Evolutionary conservation across 208 protist genomes (phyloP), one percentile per base, ranked within the genome.

Genomic region (Kentomonas sorsogonicus): DNA sequence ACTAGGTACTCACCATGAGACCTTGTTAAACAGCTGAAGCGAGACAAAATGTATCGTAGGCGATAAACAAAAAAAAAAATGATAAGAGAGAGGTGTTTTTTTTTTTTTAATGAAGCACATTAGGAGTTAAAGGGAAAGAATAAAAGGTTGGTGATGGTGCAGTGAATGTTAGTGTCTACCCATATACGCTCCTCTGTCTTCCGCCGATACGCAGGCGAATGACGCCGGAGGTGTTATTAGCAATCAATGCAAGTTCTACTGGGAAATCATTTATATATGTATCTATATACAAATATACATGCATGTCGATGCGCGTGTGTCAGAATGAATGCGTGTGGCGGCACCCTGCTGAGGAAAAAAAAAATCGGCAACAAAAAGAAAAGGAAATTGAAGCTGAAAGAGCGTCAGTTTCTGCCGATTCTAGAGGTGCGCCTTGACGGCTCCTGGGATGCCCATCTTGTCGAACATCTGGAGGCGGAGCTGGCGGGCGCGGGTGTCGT

Each of bases 401-500:
- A 33, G 9, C 22, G 26, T 15, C 29, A 16, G 47, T 38, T 6
- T 43, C 4, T 43, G 9, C 13, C 15, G 15, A 43, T n/a, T 43
- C 64, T 66, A 86, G 20, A 86, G 54, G 30, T 87, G 61, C 13
- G 75, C 66, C 51, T 66, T 43, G 29, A 88, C 36, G 3, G 79
- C 74, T 1, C 82, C 83, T 33, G 86, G 85, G 7, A 94, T 55
- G 7, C 91, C 91, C 74, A 94, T 92, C 60, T 94, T 94, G 55
- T 93, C 81, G 69, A 96, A 96, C 91, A 96, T 94, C 74, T 85
- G 48, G 60, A 87, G 79, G 34, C 59, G 66, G 52, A 77, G 40
- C 47, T 87, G 85, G 10, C 81, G 74, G 16, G 48, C 69, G 40
- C 71, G 56, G 3, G 72, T 15, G 20, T 57, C 72, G 1, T 66